Conservation (phyloP, 495 filamentous ascomycete genomes). For the Lindgomyces ingoldianus region DNA sequence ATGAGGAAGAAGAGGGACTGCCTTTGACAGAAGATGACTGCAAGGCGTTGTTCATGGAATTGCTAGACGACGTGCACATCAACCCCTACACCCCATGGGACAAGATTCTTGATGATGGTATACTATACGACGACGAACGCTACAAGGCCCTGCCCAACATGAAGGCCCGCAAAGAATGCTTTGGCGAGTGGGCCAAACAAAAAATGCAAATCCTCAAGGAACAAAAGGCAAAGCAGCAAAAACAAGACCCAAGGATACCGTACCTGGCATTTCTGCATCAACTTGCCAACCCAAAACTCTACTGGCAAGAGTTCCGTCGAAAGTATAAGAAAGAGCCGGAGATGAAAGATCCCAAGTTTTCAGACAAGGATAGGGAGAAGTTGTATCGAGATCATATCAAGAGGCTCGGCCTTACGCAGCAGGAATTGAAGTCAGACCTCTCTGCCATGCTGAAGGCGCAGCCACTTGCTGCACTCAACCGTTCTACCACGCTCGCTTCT, state of each 20-base stretch:
- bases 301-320: constrained; percentile 94
- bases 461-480: constrained; percentile 66
- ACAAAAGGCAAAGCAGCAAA: constrained; percentile 72
- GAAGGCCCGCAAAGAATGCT: constrained; percentile 77
- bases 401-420: constrained; percentile 72
- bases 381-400: constrained; percentile 85
- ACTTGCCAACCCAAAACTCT: constrained; percentile 82
- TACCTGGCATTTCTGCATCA: constrained; percentile 82
- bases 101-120: constrained; percentile 76
- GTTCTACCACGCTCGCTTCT: constrained; percentile 59
- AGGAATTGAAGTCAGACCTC: constrained; percentile 76
- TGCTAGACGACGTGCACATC: constrained; percentile 77
- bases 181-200: constrained; percentile 75
- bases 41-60: constrained; percentile 73
- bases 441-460: constrained; percentile 70
- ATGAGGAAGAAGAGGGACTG: constrained; percentile 66
- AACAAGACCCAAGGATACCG: constrained; percentile 79
- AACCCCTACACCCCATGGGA: constrained; percentile 95
- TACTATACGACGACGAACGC: constrained; percentile 78
- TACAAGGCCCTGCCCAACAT: constrained; percentile 82
- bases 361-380: constrained; percentile 88
- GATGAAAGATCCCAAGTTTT: constrained; percentile 74
- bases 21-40: constrained; percentile 45
- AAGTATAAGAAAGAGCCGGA: constrained; percentile 80
- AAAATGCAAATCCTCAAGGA: constrained; percentile 70